Percentiles rank a stretch among this genome's conserved stretches.
These are phyloP conservation scores for Auxenochlorella protothecoides DNA, from an alignment of 139 green algal species.

Conservation along the genomic window DNA sequence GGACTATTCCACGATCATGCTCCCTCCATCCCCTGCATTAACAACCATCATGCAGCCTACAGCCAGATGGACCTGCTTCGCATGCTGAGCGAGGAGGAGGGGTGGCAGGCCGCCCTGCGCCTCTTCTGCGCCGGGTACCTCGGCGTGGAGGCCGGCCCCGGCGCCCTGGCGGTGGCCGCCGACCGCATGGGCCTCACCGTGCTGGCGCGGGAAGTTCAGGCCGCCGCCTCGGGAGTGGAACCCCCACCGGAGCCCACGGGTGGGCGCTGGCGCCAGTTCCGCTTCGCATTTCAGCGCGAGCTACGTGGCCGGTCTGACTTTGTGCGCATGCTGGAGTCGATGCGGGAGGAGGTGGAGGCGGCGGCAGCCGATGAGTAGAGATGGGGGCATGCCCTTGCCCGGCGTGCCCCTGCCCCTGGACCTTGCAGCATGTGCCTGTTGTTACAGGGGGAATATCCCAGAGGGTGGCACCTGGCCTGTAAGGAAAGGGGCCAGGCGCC, in stretches of 20 bases:
- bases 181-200: conserved; percentile 15
- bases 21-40: too few relatives aligned
- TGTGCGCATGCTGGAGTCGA: conserved; percentile 11
- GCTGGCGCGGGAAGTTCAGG: not conserved
- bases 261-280: conserved; percentile 20
- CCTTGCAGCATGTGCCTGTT: too few relatives aligned
- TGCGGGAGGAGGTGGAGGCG: conserved; percentile 10
- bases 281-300: conserved; percentile 7
- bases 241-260: too few relatives aligned
- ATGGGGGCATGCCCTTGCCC: not conserved
- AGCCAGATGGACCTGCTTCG: conserved; percentile 14
- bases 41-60: not conserved
- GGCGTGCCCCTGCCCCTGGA: not conserved
- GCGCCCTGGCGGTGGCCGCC: not conserved
- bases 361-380: not conserved
- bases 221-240: not conserved
- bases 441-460: too few relatives aligned
- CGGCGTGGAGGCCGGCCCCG: not conserved
- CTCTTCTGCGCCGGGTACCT: conserved; percentile 14
- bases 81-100: conserved; percentile 1
- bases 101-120: conserved; percentile 8
- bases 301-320: not conserved
- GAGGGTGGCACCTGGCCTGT: too few relatives aligned
- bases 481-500: not conserved
- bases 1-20: too few relatives aligned